A percentile compares a stretch with the other conserved stretches of the same genome.
Evolutionary conservation across 805 yeast species (phyloP).

Genomic region (Zygotorulaspora florentina): DNA sequence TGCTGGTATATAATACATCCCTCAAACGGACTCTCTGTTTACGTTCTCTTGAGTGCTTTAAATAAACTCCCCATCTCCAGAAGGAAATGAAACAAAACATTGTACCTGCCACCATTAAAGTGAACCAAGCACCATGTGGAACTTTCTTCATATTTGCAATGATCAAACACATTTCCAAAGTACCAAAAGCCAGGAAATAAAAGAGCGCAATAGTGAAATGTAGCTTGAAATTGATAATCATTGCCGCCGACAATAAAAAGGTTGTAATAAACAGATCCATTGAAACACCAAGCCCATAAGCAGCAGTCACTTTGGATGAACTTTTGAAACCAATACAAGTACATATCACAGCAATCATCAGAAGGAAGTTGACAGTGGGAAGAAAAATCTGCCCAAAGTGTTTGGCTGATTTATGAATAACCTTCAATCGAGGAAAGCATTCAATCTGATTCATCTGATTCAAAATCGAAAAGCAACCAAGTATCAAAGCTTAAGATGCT

Average conservation of each 20-base stretch:
- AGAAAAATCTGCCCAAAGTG: constrained; percentile 50
- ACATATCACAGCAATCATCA: constrained; percentile 49
- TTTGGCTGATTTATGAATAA: constrained; percentile 43
- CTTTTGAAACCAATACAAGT: constrained; percentile 52
- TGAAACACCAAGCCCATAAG: constrained; percentile 57
- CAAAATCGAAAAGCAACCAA: constrained; percentile 51
- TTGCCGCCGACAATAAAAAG: constrained; percentile 41
- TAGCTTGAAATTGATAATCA: constrained; percentile 43
- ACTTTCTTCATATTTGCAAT: constrained; percentile 49
- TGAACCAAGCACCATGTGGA: constrained; percentile 61
- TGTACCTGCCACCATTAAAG: constrained; percentile 43
- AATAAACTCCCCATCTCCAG: constrained; percentile 48
- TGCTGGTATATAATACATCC: no score
- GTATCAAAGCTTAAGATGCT: constrained; percentile 57
- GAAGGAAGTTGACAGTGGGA: constrained; percentile 47
- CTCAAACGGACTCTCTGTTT: constrained; percentile 33
- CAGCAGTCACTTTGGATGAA: constrained; percentile 50
- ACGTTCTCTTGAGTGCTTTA: constrained; percentile 40
- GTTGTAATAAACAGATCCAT: constrained; percentile 54
- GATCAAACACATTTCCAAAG: constrained; percentile 46
- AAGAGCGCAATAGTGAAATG: constrained; percentile 36
- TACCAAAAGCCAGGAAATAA: constrained; percentile 40
- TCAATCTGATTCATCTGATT: constrained; percentile 51
- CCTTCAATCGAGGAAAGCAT: constrained; percentile 48
- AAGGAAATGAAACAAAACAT: constrained; percentile 37